These are phyloP conservation scores for Albifimbria verrucaria DNA, from an alignment of 2,329 filamentous ascomycete species.

Conservation along the genomic window DNA sequence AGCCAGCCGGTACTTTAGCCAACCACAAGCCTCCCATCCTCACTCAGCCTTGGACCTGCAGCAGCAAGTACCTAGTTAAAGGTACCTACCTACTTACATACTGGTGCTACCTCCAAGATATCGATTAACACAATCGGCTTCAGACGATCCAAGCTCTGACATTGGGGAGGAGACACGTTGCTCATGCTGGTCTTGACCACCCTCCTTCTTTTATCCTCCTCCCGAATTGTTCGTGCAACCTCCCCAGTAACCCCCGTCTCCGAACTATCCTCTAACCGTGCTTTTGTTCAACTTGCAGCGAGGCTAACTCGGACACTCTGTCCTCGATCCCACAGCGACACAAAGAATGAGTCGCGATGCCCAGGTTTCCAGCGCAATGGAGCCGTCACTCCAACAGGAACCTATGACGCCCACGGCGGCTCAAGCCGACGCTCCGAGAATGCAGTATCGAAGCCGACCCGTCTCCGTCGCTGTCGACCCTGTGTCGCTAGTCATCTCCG, in stretches of 20 bases:
- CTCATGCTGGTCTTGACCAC: background rate
- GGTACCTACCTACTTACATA: too few species aligned
- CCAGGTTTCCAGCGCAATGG: slow-evolving; percentile 19
- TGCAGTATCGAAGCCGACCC: slow-evolving; percentile 58
- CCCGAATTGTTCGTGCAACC: background rate
- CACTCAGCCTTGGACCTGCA: too few species aligned
- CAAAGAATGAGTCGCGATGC: slow-evolving; percentile 31
- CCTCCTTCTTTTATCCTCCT: background rate
- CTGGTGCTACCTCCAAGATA: too few species aligned
- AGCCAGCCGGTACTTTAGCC: too few species aligned
- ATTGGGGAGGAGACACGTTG: background rate
- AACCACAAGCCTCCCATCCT: too few species aligned
- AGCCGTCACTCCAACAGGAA: slow-evolving; percentile 17
- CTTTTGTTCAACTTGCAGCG: background rate
- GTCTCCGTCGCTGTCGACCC: slow-evolving; percentile 85
- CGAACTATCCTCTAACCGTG: background rate
- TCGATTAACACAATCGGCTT: slow-evolving; percentile 3
- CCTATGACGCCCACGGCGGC: slow-evolving; percentile 14
- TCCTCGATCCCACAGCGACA: slow-evolving; percentile 11
- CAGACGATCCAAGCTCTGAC: background rate
- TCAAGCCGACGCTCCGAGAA: slow-evolving; percentile 37
- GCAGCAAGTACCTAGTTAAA: too few species aligned
- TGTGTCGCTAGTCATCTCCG: slow-evolving; percentile 89
- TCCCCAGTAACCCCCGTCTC: background rate
- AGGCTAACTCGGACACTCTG: slow-evolving; percentile 11